A percentile compares a stretch with the other conserved stretches of the same genome.
Evolutionary conservation across 305 asterid species (phyloP).

Genomic region (Euphrasia arctica): DNA sequence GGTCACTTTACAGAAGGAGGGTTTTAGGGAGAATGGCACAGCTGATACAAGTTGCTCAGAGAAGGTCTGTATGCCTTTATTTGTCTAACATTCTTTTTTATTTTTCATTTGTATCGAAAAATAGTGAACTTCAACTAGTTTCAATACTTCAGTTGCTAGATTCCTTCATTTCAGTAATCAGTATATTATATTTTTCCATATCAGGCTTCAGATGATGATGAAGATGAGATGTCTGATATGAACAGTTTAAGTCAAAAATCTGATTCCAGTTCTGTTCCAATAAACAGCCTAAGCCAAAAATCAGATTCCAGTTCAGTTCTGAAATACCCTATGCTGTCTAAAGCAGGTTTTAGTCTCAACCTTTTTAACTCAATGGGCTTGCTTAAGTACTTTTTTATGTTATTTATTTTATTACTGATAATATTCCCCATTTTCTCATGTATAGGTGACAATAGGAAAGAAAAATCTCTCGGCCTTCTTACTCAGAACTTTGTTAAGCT

Average conservation of each 20-base stretch:
- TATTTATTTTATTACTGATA: neutral
- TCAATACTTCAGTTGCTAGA: conserved; percentile 3
- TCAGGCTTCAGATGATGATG: conserved; percentile 85
- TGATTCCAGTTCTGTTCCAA: conserved; percentile 26
- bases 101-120: neutral
- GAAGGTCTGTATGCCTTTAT: conserved; percentile 41
- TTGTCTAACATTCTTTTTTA: neutral
- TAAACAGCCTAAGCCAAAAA: conserved; percentile 40
- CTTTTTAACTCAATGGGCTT: neutral
- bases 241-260: conserved; percentile 49
- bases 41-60: conserved; percentile 53
- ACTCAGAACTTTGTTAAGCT: conserved; percentile 94
- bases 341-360: conserved; percentile 40
- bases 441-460: conserved; percentile 79
- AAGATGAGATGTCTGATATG: conserved; percentile 53
- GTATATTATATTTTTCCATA: neutral
- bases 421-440: neutral
- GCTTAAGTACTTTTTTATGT: neutral
- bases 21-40: conserved; percentile 50
- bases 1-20: conserved; percentile 52
- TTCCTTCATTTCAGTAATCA: neutral
- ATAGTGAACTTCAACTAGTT: neutral
- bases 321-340: conserved; percentile 34
- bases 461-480: conserved; percentile 90
- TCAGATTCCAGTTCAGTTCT: conserved; percentile 44